These are phyloP conservation scores for Bauhinia variegata DNA, from an alignment of 306 rosid species.

Conservation along the genomic window DNA sequence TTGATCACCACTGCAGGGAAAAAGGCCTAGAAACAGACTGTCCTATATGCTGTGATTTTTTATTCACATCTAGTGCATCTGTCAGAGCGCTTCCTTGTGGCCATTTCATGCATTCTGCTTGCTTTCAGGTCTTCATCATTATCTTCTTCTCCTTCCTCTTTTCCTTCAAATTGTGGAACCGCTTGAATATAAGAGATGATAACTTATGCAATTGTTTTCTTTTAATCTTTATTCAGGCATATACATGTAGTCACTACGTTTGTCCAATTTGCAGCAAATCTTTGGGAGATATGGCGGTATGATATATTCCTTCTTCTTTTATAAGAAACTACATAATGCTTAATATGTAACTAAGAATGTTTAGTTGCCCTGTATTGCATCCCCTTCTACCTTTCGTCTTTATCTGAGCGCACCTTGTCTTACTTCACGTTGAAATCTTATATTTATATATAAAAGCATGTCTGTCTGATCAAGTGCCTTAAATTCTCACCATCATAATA, in stretches of 20 bases:
- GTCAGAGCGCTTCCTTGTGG: slow-evolving; percentile 78
- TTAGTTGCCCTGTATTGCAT: not conserved
- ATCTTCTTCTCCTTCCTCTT: slow-evolving; percentile 4
- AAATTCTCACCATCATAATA: not conserved
- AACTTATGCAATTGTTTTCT: not conserved
- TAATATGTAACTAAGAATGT: not conserved
- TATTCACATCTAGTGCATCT: slow-evolving; percentile 72
- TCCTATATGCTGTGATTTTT: slow-evolving; percentile 78
- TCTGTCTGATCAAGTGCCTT: not conserved
- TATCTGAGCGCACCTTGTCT: no score
- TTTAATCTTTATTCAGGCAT: slow-evolving; percentile 27
- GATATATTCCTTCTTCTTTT: slow-evolving; percentile 1
- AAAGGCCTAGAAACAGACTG: slow-evolving; percentile 71
- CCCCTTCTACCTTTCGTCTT: no score
- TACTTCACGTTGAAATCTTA: not conserved
- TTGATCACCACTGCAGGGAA: slow-evolving; percentile 68
- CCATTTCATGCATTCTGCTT: slow-evolving; percentile 84
- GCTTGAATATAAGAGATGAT: not conserved
- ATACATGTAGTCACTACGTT: slow-evolving; percentile 40
- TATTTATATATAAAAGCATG: not conserved
- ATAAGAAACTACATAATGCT: slow-evolving; percentile 3
- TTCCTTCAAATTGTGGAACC: not conserved
- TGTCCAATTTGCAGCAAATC: slow-evolving; percentile 44
- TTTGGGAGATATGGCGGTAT: slow-evolving; percentile 46
- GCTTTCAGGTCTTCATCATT: slow-evolving; percentile 64